phyloP scores from a whole-genome alignment of 305 asterid species.

The Fraxinus velutina region DNA sequence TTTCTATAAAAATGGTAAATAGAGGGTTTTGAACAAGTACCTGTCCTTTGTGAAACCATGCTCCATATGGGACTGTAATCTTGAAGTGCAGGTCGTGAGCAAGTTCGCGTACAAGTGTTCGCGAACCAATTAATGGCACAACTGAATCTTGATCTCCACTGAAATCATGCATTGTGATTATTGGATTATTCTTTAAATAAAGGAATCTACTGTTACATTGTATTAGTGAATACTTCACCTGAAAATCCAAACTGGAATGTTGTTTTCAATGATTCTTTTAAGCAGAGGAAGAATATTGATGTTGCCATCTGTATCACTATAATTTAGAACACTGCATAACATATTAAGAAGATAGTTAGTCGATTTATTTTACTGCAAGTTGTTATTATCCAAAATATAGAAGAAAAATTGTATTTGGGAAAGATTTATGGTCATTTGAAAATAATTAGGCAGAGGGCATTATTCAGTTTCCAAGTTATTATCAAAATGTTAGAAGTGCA shows the following conservation, averaged over 20 bases:
- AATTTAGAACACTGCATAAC: conserved; percentile 43
- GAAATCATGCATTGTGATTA: conserved; percentile 8
- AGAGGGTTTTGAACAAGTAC: conserved; percentile 26
- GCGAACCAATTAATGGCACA: conserved; percentile 79
- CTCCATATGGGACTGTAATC: conserved; percentile 79
- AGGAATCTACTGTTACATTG: background rate
- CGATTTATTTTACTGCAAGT: background rate
- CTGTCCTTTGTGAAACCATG: conserved; percentile 89
- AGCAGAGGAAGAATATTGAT: conserved; percentile 70
- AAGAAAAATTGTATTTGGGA: background rate
- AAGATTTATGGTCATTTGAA: background rate
- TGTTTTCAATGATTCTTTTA: conserved; percentile 50
- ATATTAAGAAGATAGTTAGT: conserved; percentile 9
- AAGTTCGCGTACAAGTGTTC: conserved; percentile 83
- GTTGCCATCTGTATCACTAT: conserved; percentile 52
- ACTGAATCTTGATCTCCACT: conserved; percentile 99
- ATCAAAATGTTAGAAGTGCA: background rate
- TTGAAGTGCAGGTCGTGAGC: conserved; percentile 64
- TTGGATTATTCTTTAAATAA: conserved; percentile 8
- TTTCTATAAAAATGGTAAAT: background rate
- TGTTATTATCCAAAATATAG: too few relatives aligned
- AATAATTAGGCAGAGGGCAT: background rate
- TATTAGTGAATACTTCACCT: conserved; percentile 38
- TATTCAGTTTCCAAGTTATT: too few relatives aligned
- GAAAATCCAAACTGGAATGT: conserved; percentile 71